Conservation (phyloP, 1,284 basidiomycete species). For the Takashimella tepidaria region DNA sequence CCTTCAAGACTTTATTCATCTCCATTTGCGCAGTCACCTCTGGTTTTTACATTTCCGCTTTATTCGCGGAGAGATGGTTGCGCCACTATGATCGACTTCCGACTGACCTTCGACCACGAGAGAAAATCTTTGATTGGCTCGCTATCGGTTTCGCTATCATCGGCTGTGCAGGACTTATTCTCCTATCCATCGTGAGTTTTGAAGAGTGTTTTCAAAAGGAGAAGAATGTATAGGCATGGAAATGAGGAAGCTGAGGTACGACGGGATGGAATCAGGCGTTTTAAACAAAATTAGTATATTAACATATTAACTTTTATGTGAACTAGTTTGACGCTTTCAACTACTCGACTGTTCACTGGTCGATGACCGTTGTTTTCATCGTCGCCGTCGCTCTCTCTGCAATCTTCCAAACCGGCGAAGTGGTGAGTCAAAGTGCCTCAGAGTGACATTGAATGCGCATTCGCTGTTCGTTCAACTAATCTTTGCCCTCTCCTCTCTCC, state of each 20-base stretch:
- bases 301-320: background rate
- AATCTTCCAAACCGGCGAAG: constrained; percentile 50
- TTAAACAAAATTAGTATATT: no score
- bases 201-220: no score
- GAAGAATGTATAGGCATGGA: no score
- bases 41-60: constrained; percentile 44
- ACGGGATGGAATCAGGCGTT: no score
- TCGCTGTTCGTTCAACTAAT: no score
- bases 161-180: constrained; percentile 48
- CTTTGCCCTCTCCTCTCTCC: constrained; percentile 7
- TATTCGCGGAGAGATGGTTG: constrained; percentile 51
- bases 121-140: constrained; percentile 47
- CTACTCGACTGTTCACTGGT: constrained; percentile 51
- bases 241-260: no score
- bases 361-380: constrained; percentile 51
- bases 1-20: constrained; percentile 45
- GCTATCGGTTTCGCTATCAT: constrained; percentile 49
- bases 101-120: constrained; percentile 44
- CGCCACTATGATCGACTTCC: constrained; percentile 52
- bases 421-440: no score
- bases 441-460: no score
- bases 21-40: constrained; percentile 20
- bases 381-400: constrained; percentile 46
- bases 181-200: constrained; percentile 46
- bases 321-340: constrained; percentile 49